phyloP scores from a whole-genome alignment of 2,329 filamentous ascomycete species.

The Capronia americana region DNA sequence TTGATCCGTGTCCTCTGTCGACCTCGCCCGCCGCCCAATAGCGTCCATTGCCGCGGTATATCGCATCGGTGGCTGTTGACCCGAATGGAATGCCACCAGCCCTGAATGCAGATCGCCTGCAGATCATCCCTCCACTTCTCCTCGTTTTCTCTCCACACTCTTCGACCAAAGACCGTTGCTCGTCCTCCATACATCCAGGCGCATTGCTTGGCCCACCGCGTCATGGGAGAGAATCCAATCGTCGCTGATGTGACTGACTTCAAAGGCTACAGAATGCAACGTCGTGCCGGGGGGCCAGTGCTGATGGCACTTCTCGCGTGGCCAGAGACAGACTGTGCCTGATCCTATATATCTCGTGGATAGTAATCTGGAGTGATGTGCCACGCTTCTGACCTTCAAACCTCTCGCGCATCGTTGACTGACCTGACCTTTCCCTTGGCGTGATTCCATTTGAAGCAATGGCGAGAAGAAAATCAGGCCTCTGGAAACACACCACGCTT shows the following conservation, averaged over 20 bases:
- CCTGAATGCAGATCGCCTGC: slow-evolving; percentile 3
- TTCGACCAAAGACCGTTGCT: not conserved
- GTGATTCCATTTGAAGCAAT: not conserved
- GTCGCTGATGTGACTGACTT: not conserved
- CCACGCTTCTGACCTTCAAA: not conserved
- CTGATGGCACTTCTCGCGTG: not conserved
- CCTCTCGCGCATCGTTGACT: not conserved
- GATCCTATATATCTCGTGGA: not conserved
- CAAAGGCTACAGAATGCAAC: slow-evolving; percentile 12
- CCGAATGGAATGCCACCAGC: not conserved
- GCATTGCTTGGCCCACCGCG: slow-evolving; percentile 7
- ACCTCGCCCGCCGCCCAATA: not conserved
- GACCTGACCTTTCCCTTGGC: not conserved
- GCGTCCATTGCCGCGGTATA: not conserved
- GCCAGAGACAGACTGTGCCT: not conserved
- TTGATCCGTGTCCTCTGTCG: not conserved
- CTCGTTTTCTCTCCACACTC: slow-evolving; percentile 21
- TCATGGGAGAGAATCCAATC: slow-evolving; percentile 15
- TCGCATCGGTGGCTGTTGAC: slow-evolving; percentile 14
- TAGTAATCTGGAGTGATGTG: not conserved
- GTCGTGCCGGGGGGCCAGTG: slow-evolving; percentile 2
- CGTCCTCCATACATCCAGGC: not conserved
- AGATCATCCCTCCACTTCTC: slow-evolving; percentile 18
- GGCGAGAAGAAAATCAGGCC: slow-evolving; percentile 9
- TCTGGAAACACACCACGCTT: slow-evolving; percentile 19